phyloP scores from a whole-genome alignment of 352 stramenopile genomes.

The Pythium aristosporum region DNA sequence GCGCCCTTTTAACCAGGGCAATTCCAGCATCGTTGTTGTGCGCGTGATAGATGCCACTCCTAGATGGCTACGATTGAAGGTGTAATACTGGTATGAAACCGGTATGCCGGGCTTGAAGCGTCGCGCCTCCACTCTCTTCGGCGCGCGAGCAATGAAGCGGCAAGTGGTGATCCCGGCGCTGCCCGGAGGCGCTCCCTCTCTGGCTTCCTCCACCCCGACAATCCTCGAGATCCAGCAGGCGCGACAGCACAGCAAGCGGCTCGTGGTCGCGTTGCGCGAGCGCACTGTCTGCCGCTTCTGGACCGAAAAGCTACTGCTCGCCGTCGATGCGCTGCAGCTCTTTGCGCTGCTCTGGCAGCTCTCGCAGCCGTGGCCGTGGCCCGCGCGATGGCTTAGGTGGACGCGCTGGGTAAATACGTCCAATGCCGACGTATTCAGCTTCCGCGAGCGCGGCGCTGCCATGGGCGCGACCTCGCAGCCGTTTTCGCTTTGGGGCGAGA shows the following conservation, averaged over 20 bases:
- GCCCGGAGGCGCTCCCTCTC: background rate
- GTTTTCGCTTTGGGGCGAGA: slow-evolving; percentile 63
- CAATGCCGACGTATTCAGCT: slow-evolving; percentile 56
- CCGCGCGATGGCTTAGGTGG: slow-evolving; percentile 44
- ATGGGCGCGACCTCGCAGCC: slow-evolving; percentile 54
- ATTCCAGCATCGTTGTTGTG: too few relatives aligned
- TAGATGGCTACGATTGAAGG: too few relatives aligned
- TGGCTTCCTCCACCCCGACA: background rate
- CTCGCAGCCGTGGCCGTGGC: slow-evolving; percentile 77
- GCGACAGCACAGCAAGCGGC: slow-evolving; percentile 3
- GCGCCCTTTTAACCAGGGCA: too few relatives aligned
- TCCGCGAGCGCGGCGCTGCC: slow-evolving; percentile 44
- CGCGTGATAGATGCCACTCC: too few relatives aligned
- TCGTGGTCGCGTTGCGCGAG: slow-evolving; percentile 11
- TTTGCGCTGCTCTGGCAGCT: slow-evolving; percentile 76
- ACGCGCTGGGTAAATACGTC: slow-evolving; percentile 57
- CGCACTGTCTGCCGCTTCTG: slow-evolving; percentile 46
- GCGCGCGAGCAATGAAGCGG: slow-evolving; percentile 7
- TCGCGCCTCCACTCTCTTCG: too few relatives aligned
- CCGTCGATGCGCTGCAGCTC: slow-evolving; percentile 51
- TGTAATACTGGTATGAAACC: too few relatives aligned
- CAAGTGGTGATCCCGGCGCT: slow-evolving; percentile 15
- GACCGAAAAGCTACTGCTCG: slow-evolving; percentile 54
- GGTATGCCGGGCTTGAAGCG: too few relatives aligned
- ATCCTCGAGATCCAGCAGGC: slow-evolving; percentile 25